Evolutionary conservation across 768 basidiomycete species (phyloP), one percentile per base, ranked within the genome.

Genomic region (Heimioporus sp.): DNA sequence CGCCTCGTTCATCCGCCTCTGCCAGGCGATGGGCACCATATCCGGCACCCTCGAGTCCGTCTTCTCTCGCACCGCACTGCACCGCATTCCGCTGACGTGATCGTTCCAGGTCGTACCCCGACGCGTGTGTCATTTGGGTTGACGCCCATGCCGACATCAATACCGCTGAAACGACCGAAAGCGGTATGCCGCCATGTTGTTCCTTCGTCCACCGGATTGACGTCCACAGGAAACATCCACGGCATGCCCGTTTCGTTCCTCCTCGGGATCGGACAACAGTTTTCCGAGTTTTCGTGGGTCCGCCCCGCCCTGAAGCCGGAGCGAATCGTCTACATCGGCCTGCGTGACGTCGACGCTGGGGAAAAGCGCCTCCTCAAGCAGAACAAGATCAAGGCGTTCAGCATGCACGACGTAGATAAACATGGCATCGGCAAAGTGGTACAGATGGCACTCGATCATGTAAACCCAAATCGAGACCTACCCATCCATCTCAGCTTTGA

Each of bases 91-190:
- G 34, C 46, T 55, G 21, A 63, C 48, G 46, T 39, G 17, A 19
- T 20, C 21, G 36, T 49, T 54, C 21, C 45, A 92, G 90, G 51
- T 74, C 77, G 42, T 79, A 90, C 64, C 86, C 89, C 12, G 81
- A 92, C 28, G 85, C 90, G 20, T 90, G 91, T 65, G 86, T 99
- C 34, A 75, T 99, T 54, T 98, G 97, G 97, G 76, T 98, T 53
- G 97, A 99, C 66, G 97, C 97, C 3, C 97, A 98, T 62, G 88
- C 93, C 17, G 97, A 98, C 67, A 92, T 99, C 74, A 98, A 99
- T 71, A 97, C 95, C 7, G 73, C 80, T 11, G 82, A 87, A 50
- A 83, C 90, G 15, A 94, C 94, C 17, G 85, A 74, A 39, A 84
- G 87, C 60, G 87, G 87, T 81, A 65, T 49, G 62, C 34, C 41